Conservation (phyloP, 2,329 filamentous ascomycete species). For the Oidium heveae region DNA sequence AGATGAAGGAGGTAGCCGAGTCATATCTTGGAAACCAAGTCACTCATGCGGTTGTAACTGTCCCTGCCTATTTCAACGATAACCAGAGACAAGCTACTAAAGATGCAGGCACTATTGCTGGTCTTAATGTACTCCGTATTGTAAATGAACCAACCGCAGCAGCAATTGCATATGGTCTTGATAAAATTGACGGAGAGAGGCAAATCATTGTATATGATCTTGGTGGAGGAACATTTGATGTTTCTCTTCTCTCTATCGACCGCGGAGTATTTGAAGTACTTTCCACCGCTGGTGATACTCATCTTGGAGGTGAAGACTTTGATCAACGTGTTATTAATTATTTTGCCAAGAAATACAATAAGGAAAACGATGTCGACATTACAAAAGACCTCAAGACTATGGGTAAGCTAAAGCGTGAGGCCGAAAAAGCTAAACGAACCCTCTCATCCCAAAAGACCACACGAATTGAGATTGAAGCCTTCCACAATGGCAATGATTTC, state of each 20-base stretch:
- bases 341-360: conserved; percentile 76
- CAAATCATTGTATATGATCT: conserved; percentile 98
- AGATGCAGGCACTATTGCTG: conserved; percentile 91
- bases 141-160: conserved; percentile 98
- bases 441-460: conserved; percentile 92
- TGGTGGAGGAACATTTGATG: conserved; percentile 98
- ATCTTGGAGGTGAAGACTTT: conserved; percentile 94
- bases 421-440: conserved; percentile 97
- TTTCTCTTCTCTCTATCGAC: conserved; percentile 90
- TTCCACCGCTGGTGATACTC: conserved; percentile 92
- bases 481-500: conserved; percentile 95
- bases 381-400: conserved; percentile 76
- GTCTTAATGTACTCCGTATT: conserved; percentile 95
- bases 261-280: conserved; percentile 99
- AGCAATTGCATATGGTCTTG: conserved; percentile 93
- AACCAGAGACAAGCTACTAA: conserved; percentile 96
- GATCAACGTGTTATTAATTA: conserved; percentile 95
- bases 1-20: conserved; percentile 97
- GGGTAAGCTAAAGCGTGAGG: conserved; percentile 91
- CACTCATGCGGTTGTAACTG: conserved; percentile 91
- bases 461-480: conserved; percentile 95
- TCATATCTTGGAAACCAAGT: conserved; percentile 82
- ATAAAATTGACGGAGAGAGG: conserved; percentile 87
- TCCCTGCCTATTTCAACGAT: conserved; percentile 98
- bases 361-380: conserved; percentile 60